Base-by-base conservation (phyloP, 495 filamentous ascomycete genomes). In the Podospora bellae-mahoneyi region DNA sequence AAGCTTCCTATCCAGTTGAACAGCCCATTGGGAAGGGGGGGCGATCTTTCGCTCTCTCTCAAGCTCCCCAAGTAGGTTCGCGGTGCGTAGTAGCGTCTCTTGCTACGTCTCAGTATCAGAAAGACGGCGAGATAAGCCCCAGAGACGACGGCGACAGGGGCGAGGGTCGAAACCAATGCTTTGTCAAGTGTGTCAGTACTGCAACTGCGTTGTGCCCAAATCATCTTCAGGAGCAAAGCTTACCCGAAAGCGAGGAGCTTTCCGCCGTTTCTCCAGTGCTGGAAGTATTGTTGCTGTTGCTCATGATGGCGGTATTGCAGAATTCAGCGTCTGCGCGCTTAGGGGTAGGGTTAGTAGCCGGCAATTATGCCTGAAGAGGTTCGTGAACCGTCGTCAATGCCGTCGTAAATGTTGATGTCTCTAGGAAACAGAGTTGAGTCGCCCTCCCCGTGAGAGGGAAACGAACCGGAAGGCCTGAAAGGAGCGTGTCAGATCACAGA, bases 51-150 rank as follows among this genome's bases (percentile, higher is more conserved):
- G 72, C 88, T 84, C 57, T 90, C 80, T 54, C 84, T 84, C 70
- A 97, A 75, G 66, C 83, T 89, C 32, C 92, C 90, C 48, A 99
- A 79, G 77, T 94, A 97, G 26, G 92, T 94, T 78, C 94, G 85
- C 3, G 95, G 95, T 62, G 91, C 89, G 82, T 99, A 99, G 78
- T 86, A 90, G 59, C 94, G 87, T 66, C 83, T 86, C 62, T 94
- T 83, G 59, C 82, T 89, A 68, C 80, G 84, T 32, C 95, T 88
- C 66, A 99, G 80, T 66, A 95, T 75, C 62, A 97, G 77, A 84
- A 97, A 99, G 60, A 92, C 72, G 27, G 81, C 44, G 34, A 92
- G 65, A 78, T 93, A 92, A 67, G 87, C 78, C 48, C 71, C 77
- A 9, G 92, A 88, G 72, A 89, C 74, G n/a, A 91, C 68, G 18